Evolutionary conservation across 371 early-diverging fungal genomes (phyloP), one percentile per base, ranked within the genome.

Genomic region (Mucor sp.): DNA sequence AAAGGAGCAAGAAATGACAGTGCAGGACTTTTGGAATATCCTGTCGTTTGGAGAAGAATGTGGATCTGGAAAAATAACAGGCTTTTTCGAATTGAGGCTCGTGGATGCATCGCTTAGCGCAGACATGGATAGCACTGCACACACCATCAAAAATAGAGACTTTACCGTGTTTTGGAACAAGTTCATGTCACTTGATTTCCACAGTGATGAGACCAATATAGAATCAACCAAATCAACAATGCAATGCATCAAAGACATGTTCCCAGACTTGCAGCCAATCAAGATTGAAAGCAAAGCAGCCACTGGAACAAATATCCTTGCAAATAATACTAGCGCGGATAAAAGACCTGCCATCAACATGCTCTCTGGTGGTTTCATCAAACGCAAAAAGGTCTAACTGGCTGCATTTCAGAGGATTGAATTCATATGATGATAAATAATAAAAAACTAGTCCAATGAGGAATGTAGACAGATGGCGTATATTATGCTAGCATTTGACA

Each of bases 11-110:
- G 58, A 70, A 0, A 82, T 86, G 48, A 80, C 85, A 3, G 87
- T 92, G 9, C 53, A 72, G 7, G 89, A 88, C 33, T 86, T 94
- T 28, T 84, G 87, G 84, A 85, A 87, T 30, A 62, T 93, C 66
- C 76, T 92, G 12, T 80, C 88, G 0, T 80, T 89, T 61, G 87
- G 90, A 27, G 92, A 92, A 65, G 94, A 94, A 69, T 93, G 94
- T 69, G 90, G 90, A 17, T 78, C 87, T 2, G 91, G 93, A 6
- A 87, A 87, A 62, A 74, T 87, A 19, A 75, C 91, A 5, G 93
- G 89, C 0, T 90, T 92, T 44, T 87, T 93, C 70, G 72, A 72
- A 21, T 14, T 74, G 15, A 55, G 48, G 41, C 44, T 77, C 17
- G 57, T 58, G 23, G 55, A 58, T 25, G 21, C 37, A 30, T 32